Evolutionary conservation across 139 green algal genomes (phyloP).

Genomic region (Edaphochlamys debaryana): DNA sequence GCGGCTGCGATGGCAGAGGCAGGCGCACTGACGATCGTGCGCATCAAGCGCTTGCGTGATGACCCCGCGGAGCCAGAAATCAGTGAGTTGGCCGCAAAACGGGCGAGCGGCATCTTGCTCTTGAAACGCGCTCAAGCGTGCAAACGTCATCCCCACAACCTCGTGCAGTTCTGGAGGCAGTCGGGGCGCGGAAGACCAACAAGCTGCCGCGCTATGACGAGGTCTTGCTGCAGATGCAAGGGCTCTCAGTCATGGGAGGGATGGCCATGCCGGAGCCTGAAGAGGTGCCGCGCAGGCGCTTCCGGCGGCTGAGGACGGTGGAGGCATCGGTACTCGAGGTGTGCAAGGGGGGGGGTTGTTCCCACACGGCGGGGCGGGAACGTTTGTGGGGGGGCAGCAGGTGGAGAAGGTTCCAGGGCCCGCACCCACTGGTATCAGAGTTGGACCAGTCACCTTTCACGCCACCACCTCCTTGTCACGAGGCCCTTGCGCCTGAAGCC

Average conservation of each 20-base stretch:
- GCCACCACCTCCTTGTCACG: too few species aligned
- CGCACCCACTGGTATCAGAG: too few species aligned
- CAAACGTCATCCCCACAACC: too few species aligned
- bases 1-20: too few species aligned
- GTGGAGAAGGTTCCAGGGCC: too few species aligned
- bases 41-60: conserved; percentile 21
- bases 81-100: neutral
- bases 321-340: conserved; percentile 15
- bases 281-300: neutral
- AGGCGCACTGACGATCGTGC: conserved; percentile 6
- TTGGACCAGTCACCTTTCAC: too few species aligned
- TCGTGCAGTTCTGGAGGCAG: conserved; percentile 24
- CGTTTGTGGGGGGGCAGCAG: too few species aligned
- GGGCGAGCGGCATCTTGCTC: too few species aligned
- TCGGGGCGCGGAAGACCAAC: neutral
- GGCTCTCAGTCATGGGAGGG: neutral
- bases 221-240: conserved; percentile 15
- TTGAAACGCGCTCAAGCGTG: neutral
- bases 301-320: neutral
- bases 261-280: too few species aligned
- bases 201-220: conserved; percentile 29
- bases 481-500: too few species aligned
- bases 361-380: too few species aligned
- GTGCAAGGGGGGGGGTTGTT: neutral
- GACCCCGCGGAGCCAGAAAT: conserved; percentile 28